Evolutionary conservation across 768 basidiomycete species (phyloP).

Genomic region (Zangia roseola): DNA sequence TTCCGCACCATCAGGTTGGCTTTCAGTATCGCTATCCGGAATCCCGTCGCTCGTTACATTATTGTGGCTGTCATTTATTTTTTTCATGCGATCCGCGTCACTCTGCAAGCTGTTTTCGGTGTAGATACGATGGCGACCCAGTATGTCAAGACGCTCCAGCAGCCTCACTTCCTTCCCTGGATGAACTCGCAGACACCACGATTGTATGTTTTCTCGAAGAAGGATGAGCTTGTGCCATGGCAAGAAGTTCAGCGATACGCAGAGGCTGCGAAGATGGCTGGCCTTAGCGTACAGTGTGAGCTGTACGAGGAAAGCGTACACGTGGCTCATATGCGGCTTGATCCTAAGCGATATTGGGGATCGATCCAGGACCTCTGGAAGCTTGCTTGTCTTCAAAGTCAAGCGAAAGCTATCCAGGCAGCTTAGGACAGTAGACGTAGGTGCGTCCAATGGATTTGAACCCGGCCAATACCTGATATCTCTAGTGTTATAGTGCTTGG

Average conservation of each 20-base stretch:
- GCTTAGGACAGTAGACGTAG: not conserved
- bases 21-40: constrained; percentile 21
- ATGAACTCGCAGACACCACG: constrained; percentile 30
- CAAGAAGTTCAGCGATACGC: constrained; percentile 26
- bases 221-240: constrained; percentile 32
- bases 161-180: constrained; percentile 33
- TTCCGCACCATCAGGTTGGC: constrained; percentile 21
- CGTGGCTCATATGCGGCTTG: constrained; percentile 33
- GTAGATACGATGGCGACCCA: constrained; percentile 6
- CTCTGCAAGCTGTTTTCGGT: constrained; percentile 15
- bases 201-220: constrained; percentile 36
- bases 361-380: constrained; percentile 24
- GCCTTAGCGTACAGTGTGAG: constrained; percentile 28
- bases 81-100: constrained; percentile 11
- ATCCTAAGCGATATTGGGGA: constrained; percentile 30
- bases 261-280: constrained; percentile 19
- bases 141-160: constrained; percentile 13
- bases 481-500: too few species aligned
- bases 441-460: not conserved
- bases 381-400: constrained; percentile 6
- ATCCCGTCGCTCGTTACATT: constrained; percentile 17
- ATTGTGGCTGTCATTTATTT: constrained; percentile 14
- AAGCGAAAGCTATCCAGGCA: not conserved
- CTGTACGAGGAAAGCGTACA: constrained; percentile 35
- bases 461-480: too few species aligned